These are phyloP conservation scores for Melaleuca quinquenervia DNA, from an alignment of 345 rosid species.

Conservation along the genomic window DNA sequence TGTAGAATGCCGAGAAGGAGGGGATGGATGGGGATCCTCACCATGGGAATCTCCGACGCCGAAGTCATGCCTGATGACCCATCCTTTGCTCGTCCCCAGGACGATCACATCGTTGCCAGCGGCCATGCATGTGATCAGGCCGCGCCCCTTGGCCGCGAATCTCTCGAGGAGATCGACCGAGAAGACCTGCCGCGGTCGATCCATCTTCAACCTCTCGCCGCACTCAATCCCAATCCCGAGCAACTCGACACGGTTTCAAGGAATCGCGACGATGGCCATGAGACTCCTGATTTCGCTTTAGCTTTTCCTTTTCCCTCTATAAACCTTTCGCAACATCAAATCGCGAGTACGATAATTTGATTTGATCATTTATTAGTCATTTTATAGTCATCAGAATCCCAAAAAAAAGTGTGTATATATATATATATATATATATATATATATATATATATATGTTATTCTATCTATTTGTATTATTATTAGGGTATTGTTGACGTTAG, in stretches of 20 bases:
- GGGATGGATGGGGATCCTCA: background rate
- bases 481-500: background rate
- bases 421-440: too few relatives aligned
- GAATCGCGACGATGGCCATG: background rate
- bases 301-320: background rate
- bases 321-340: background rate
- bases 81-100: constrained; percentile 88
- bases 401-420: too few relatives aligned
- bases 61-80: constrained; percentile 89
- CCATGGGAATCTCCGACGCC: constrained; percentile 76
- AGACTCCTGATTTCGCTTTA: background rate
- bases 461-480: background rate
- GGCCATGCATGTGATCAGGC: constrained; percentile 86
- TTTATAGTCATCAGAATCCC: background rate
- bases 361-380: background rate
- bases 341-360: background rate
- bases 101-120: constrained; percentile 95
- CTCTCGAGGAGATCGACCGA: constrained; percentile 85
- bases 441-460: too few relatives aligned
- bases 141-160: constrained; percentile 81
- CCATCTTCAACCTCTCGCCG: constrained; percentile 28
- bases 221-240: background rate
- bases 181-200: constrained; percentile 72
- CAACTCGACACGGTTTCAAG: background rate
- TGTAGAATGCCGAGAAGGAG: background rate